These are phyloP conservation scores for Streptanthus diversifolius DNA, from an alignment of 345 rosid species.

Conservation along the genomic window DNA sequence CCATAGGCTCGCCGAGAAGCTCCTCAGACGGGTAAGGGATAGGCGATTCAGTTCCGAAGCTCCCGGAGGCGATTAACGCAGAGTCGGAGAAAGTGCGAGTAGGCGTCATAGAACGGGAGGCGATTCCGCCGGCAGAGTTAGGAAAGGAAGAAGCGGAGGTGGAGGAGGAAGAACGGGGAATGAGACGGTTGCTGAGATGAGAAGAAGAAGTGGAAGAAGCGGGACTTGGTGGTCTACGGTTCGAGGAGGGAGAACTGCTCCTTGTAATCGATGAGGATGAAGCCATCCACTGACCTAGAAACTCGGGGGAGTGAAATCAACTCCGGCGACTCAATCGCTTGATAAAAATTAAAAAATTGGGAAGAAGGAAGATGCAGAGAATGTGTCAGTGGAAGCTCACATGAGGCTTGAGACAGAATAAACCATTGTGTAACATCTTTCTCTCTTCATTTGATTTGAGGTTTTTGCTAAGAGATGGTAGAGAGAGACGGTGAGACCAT, in stretches of 20 bases:
- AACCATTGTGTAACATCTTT: conserved; percentile 26
- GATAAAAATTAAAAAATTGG: not conserved
- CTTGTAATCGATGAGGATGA: conserved; percentile 83
- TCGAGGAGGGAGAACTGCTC: conserved; percentile 78
- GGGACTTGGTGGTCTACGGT: conserved; percentile 70
- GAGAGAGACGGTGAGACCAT: conserved; percentile 26
- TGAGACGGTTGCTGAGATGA: conserved; percentile 40
- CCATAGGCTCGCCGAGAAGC: conserved; percentile 61
- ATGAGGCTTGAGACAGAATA: conserved; percentile 57
- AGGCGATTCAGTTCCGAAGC: conserved; percentile 44
- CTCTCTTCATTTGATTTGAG: not conserved
- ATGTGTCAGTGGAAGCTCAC: conserved; percentile 77
- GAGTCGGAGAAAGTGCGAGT: conserved; percentile 65
- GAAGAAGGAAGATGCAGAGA: conserved; percentile 35
- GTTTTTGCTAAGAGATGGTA: conserved; percentile 11
- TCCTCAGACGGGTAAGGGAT: conserved; percentile 64
- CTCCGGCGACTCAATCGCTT: conserved; percentile 41
- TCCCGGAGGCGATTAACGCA: conserved; percentile 36
- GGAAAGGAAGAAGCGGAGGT: conserved; percentile 55
- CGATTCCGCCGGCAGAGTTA: conserved; percentile 45
- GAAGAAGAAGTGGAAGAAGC: conserved; percentile 74
- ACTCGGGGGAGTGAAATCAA: conserved; percentile 26
- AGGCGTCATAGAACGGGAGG: conserved; percentile 82
- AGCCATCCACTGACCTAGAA: conserved; percentile 44
- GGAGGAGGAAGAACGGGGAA: conserved; percentile 81